phyloP scores from a whole-genome alignment of 768 basidiomycete species.

The Termitomyces sp. region DNA sequence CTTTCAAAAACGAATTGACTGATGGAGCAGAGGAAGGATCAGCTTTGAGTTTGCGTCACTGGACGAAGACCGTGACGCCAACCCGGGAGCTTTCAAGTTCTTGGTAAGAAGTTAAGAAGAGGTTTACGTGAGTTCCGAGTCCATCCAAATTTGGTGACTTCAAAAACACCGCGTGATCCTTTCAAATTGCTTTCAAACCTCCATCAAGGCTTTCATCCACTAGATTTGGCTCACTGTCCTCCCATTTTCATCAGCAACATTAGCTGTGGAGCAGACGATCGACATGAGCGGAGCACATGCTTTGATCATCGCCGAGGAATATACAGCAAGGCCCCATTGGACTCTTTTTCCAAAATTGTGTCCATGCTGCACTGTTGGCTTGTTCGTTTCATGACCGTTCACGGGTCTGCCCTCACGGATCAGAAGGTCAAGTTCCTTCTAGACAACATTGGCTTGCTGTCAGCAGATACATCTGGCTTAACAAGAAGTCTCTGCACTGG shows the following conservation, averaged over 20 bases:
- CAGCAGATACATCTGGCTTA: constrained; percentile 13
- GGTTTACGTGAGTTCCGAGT: background rate
- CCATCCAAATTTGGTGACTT: background rate
- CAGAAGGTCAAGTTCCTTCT: constrained; percentile 6
- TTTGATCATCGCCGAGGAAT: background rate
- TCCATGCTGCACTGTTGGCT: constrained; percentile 1
- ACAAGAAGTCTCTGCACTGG: background rate
- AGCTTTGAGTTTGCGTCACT: background rate
- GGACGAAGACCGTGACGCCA: background rate
- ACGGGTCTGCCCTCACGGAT: constrained; percentile 3
- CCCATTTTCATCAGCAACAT: background rate
- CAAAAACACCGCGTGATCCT: background rate
- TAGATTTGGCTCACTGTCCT: background rate
- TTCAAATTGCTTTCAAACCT: background rate
- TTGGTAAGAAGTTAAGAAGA: background rate
- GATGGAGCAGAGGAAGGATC: background rate
- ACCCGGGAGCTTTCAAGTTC: background rate
- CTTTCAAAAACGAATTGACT: too few relatives aligned
- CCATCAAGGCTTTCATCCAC: background rate
- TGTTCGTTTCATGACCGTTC: background rate
- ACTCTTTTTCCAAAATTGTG: background rate
- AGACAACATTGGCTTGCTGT: background rate
- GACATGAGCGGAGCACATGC: constrained; percentile 1
- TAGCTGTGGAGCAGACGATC: constrained; percentile 1
- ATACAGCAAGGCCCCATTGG: background rate